Evolutionary conservation across 116 monocot species (phyloP).

Genomic region (Trichopus zeylanicus): DNA sequence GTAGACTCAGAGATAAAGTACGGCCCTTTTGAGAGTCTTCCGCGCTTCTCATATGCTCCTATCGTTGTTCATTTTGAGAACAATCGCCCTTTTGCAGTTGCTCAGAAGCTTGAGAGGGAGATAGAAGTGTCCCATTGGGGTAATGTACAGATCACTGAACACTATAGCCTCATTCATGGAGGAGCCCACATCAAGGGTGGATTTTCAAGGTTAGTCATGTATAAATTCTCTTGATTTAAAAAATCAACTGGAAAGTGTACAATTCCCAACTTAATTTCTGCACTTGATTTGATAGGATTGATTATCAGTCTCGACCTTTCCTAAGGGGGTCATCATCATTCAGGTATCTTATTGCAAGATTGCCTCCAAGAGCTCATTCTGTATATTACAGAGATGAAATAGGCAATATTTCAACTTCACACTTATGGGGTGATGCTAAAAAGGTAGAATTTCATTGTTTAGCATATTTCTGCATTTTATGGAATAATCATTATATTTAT

Average conservation of each 20-base stretch:
- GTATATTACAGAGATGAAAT: constrained; percentile 99
- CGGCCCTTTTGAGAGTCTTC: constrained; percentile 80
- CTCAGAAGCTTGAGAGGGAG: constrained; percentile 63
- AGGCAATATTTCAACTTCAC: constrained; percentile 97
- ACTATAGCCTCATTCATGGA: constrained; percentile 78
- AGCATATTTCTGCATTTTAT: neutral
- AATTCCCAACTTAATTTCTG: constrained; percentile 2
- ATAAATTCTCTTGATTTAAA: neutral
- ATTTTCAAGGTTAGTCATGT: constrained; percentile 68
- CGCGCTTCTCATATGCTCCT: constrained; percentile 60
- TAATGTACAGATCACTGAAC: constrained; percentile 84
- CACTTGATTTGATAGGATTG: constrained; percentile 46
- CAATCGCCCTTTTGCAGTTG: constrained; percentile 82
- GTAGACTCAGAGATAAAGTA: constrained; percentile 79
- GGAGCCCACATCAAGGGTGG: constrained; percentile 85
- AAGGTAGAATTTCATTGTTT: constrained; percentile 31
- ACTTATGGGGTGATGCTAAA: constrained; percentile 72
- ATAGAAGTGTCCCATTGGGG: constrained; percentile 99
- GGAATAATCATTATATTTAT: neutral
- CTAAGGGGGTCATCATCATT: constrained; percentile 63
- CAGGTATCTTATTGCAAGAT: constrained; percentile 61
- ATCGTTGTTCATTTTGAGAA: constrained; percentile 85
- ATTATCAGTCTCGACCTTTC: constrained; percentile 64
- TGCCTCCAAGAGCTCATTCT: constrained; percentile 94
- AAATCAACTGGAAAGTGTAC: neutral